These are phyloP conservation scores for Vigna radiata DNA, from an alignment of 306 rosid species.

Conservation along the genomic window DNA sequence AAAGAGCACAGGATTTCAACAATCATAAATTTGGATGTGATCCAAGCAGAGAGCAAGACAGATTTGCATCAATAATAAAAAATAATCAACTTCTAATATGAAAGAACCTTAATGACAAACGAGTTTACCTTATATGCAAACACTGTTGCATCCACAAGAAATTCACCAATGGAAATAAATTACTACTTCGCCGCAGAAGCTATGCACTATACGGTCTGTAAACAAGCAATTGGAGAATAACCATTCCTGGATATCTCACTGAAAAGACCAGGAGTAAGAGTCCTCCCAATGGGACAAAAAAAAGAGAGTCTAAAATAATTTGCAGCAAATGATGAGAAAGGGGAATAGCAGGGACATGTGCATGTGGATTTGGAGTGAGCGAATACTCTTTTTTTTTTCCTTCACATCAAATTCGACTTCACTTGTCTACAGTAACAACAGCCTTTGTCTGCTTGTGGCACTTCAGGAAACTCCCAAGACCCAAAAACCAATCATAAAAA, in stretches of 20 bases:
- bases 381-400: constrained; percentile 23
- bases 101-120: constrained; percentile 45
- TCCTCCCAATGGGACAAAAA: constrained; percentile 64
- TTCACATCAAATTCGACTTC: constrained; percentile 45
- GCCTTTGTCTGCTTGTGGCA: constrained; percentile 59
- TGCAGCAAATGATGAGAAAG: constrained; percentile 43
- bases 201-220: constrained; percentile 33
- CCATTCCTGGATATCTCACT: constrained; percentile 60
- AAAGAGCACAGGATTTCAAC: constrained; percentile 36
- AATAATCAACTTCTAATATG: constrained; percentile 12
- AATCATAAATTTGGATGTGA: constrained; percentile 27
- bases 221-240: constrained; percentile 42
- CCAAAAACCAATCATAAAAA: constrained; percentile 53
- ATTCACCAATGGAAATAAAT: constrained; percentile 64
- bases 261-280: constrained; percentile 48
- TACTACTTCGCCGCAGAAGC: constrained; percentile 41
- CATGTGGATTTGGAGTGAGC: constrained; percentile 48
- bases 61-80: constrained; percentile 37
- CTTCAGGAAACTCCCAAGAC: constrained; percentile 63
- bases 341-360: constrained; percentile 49
- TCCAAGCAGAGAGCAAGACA: constrained; percentile 33
- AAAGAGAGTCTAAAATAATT: constrained; percentile 37
- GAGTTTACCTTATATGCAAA: constrained; percentile 66
- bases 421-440: constrained; percentile 49
- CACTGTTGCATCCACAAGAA: constrained; percentile 54